Base-by-base conservation (phyloP, 78 protist species). In the Dictyostelium firmibasis region DNA sequence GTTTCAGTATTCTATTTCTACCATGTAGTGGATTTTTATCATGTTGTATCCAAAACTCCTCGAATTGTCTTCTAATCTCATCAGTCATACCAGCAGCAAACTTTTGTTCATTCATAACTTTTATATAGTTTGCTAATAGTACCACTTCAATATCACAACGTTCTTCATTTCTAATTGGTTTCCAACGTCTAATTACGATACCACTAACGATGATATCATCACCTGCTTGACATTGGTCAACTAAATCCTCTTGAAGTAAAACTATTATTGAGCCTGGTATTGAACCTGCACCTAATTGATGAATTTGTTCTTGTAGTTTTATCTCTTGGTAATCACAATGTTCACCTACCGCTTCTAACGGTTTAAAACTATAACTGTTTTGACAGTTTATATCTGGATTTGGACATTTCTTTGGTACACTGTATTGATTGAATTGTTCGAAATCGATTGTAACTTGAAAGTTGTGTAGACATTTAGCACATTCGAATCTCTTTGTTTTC, bases 151-250 rank as follows among this genome's bases (percentile, higher is more conserved):
- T 41, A n/a, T 93, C 96, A 70, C 96, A 91, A 36, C 95, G 85
- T n/a, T 72, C 94, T 11, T 93, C 95, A 18, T 13, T 31, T 64
- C 9, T 33, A 16, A 91, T 35, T 23, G 96, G 36, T 38, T 14
- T 36, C 98, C 98, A 97, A 11, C 98, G 86, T 23, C 92, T 36
- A 25, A 38, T 23, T 25, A 98, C 97, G 1, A 86, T 38, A 47
- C 98, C 97, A 18, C 84, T 44, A 60, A 98, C 84, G 1, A 50
- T 38, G 2, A 99, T 97, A 27, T 97, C 98, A 41, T 98, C 99
- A 27, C 99, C 99, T 1, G 99, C 98, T 72, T 96, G 96, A 91
- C 98, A 96, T 9, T 20, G 23, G 72, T 98, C 99, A 1, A 92
- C 98, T 60, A 99, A 83, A 85, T 98, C 99, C 38, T 98, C 97